phyloP scores from a whole-genome alignment of 2,329 filamentous ascomycete species.

The Xylaria sp. region DNA sequence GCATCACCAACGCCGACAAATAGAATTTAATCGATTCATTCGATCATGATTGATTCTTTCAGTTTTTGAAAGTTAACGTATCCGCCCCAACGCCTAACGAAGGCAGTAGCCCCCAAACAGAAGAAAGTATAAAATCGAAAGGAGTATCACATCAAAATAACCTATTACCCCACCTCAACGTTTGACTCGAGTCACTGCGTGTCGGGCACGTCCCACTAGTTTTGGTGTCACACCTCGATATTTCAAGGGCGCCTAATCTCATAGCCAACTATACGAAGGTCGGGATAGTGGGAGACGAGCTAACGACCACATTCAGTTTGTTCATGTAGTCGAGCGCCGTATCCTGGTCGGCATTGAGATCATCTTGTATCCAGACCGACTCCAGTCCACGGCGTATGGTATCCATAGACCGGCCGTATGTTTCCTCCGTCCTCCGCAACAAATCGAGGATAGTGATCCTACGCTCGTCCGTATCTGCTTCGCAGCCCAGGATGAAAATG shows the following conservation, averaged over 20 bases:
- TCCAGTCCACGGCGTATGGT: conserved; percentile 27
- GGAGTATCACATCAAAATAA: not conserved
- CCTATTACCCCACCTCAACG: not conserved
- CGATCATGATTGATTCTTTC: not conserved
- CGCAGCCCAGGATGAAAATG: conserved; percentile 51
- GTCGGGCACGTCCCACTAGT: not conserved
- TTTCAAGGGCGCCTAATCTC: not conserved
- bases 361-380: conserved; percentile 34
- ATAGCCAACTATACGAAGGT: conserved; percentile 26
- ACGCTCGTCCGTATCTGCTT: conserved; percentile 50
- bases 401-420: conserved; percentile 12
- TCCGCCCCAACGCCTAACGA: not conserved
- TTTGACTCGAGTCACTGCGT: not conserved
- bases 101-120: not conserved
- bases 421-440: conserved; percentile 42
- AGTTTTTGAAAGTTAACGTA: not conserved
- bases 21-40: conserved; percentile 7
- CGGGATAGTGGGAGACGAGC: conserved; percentile 28
- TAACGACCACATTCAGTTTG: conserved; percentile 32
- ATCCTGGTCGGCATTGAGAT: conserved; percentile 36
- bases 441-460: conserved; percentile 46
- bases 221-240: not conserved
- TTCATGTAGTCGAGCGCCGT: conserved; percentile 29
- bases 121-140: not conserved
- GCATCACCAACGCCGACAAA: not conserved